Evolutionary conservation across 2,329 filamentous ascomycete genomes (phyloP), one percentile per base, ranked within the genome.

Genomic region (Talaromyces sp.): DNA sequence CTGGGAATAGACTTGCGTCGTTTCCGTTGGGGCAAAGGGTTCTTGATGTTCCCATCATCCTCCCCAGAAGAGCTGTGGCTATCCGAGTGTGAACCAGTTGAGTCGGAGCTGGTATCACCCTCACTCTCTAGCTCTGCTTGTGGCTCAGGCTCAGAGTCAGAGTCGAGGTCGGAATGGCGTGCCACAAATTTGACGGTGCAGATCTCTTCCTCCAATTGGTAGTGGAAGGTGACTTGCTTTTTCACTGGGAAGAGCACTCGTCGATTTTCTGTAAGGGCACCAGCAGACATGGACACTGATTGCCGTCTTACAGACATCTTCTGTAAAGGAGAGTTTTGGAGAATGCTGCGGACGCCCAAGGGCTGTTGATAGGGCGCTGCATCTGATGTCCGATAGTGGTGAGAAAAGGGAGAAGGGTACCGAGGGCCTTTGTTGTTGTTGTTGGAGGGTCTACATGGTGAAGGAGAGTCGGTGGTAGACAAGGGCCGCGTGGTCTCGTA

Each of bases 201-300:
- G 67, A 88, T 85, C 61, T 86, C 83, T 68, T 87, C 85, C 53
- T 84, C 83, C 30, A 87, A 70, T 18, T 82, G 81, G 12, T 75
- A 76, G 23, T 81, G 78, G 69, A 87, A 88, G 30, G 79, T 80
- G 12, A 88, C 85, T 64, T 77, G 79, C 74, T 87, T 87, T 67
- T 81, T 75, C 2, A 82, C 76, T 4, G 84, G 83, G 68, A 86
- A 87, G 12, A 59, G 58, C 12, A 59, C 52, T 18, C 61, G 50
- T 9, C 61, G 61, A 28, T 57, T 59, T n/a, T 62, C 61, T 44
- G 60, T 14, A 31, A 59, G 30, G 14, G 61, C 42, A 1, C 61
- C 61, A 6, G 61, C 61, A 34, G 61, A 64, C 78, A 76, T 34
- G 75, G 71, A 52, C 72, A 73, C 57, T 74, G 53, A 68, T 70